Conservation (phyloP, 2,329 filamentous ascomycete genomes). For the Canariomyces notabilis region DNA sequence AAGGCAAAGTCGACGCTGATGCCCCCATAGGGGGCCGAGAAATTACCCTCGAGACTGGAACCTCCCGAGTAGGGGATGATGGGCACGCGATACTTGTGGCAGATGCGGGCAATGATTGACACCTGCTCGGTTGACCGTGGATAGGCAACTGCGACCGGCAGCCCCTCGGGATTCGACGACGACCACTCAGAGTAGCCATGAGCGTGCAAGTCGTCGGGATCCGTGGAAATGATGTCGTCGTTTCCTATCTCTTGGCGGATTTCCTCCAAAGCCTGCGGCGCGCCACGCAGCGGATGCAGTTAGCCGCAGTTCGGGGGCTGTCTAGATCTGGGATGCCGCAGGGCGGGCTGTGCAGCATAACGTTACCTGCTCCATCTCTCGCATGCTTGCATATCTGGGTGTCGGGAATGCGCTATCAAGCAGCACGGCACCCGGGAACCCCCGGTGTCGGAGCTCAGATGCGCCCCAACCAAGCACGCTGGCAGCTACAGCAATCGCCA, state of each 20-base stretch:
- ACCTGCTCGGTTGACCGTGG: slow-evolving; percentile 58
- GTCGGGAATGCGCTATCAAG: slow-evolving; percentile 26
- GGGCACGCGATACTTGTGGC: slow-evolving; percentile 72
- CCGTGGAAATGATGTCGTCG: slow-evolving; percentile 57
- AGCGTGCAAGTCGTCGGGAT: slow-evolving; percentile 54
- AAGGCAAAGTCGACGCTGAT: slow-evolving; percentile 83
- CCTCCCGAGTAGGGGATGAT: slow-evolving; percentile 86
- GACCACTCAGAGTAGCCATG: slow-evolving; percentile 68
- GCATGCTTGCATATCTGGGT: slow-evolving; percentile 37
- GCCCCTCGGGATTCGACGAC: slow-evolving; percentile 52
- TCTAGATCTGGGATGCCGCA: background rate
- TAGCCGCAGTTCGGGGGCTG: background rate
- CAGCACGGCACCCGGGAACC: slow-evolving; percentile 25
- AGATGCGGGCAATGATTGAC: slow-evolving; percentile 59
- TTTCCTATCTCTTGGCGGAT: slow-evolving; percentile 45
- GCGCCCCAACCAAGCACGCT: slow-evolving; percentile 39
- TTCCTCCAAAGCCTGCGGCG: slow-evolving; percentile 44
- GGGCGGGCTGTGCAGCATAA: slow-evolving; percentile 16
- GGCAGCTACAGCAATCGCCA: slow-evolving; percentile 36
- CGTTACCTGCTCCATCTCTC: slow-evolving; percentile 42
- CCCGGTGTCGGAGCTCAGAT: slow-evolving; percentile 28
- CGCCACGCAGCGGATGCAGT: background rate
- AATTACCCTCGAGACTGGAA: slow-evolving; percentile 83
- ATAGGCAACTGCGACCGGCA: slow-evolving; percentile 61
- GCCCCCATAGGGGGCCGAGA: slow-evolving; percentile 79